Percentiles rank a stretch among this genome's conserved stretches.
Evolutionary conservation across 2,329 filamentous ascomycete genomes (phyloP).

Genomic region (Bertia moriformis): DNA sequence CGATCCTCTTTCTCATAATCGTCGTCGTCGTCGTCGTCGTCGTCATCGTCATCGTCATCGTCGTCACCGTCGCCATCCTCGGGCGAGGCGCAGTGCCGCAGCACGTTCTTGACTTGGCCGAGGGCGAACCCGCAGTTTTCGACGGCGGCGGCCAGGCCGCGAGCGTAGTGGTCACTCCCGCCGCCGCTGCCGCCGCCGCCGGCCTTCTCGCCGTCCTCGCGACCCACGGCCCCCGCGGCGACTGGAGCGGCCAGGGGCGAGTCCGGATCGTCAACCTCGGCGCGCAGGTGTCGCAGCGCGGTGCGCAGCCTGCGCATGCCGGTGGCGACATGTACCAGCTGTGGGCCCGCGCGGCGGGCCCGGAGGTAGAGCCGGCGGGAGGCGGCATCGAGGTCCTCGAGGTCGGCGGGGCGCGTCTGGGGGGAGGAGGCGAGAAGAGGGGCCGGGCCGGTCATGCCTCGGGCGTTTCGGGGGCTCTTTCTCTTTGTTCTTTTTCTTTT

Average conservation of each 20-base stretch:
- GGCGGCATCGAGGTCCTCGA: not conserved
- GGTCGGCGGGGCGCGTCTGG: not conserved
- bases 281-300: not conserved
- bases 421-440: too few relatives aligned
- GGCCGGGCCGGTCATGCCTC: too few relatives aligned
- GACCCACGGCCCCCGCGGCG: not conserved
- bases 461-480: too few relatives aligned
- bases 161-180: constrained; percentile 27
- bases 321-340: not conserved
- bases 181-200: too few relatives aligned
- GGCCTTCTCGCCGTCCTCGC: constrained; percentile 18
- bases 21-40: constrained; percentile 14
- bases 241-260: constrained; percentile 34
- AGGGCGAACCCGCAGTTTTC: constrained; percentile 39
- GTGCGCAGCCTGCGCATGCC: not conserved
- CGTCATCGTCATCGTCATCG: constrained; percentile 8
- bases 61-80: constrained; percentile 6
- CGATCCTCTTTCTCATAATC: constrained; percentile 17
- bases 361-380: not conserved
- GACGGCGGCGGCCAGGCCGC: constrained; percentile 34
- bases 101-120: constrained; percentile 33
- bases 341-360: too few relatives aligned
- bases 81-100: constrained; percentile 26
- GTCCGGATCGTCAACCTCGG: constrained; percentile 24
- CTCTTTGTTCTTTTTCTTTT: too few relatives aligned